Evolutionary conservation across 148 eudicot genomes (phyloP).

Genomic region (Heliamphora exappendiculata): DNA sequence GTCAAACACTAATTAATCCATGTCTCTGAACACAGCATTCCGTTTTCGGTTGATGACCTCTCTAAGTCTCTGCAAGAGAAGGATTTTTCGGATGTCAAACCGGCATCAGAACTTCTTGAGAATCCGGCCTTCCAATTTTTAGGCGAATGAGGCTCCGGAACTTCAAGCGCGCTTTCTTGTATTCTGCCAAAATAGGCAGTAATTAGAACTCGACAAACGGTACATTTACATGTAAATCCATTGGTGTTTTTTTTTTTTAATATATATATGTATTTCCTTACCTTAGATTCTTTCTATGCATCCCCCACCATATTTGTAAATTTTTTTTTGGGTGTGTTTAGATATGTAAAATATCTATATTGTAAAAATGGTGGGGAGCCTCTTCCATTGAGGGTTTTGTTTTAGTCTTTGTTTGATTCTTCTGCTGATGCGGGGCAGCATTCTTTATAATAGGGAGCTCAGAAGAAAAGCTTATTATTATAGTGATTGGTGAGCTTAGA

Average conservation of each 20-base stretch:
- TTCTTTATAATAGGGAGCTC: slow-evolving; percentile 20
- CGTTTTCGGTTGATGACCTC: slow-evolving; percentile 87
- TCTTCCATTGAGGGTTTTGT: not conserved
- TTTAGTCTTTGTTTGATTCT: slow-evolving; percentile 4
- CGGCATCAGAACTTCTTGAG: slow-evolving; percentile 69
- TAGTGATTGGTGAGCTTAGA: not conserved
- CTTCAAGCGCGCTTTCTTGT: slow-evolving; percentile 13
- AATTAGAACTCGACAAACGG: not conserved
- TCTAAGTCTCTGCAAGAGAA: slow-evolving; percentile 63
- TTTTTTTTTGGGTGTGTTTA: slow-evolving; percentile 9
- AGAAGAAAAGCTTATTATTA: slow-evolving; percentile 2
- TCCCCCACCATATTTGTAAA: slow-evolving; percentile 18
- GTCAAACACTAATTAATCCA: not conserved
- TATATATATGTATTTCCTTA: not conserved
- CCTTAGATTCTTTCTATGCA: slow-evolving; percentile 7
- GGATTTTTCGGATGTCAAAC: slow-evolving; percentile 73
- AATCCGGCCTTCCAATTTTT: slow-evolving; percentile 92
- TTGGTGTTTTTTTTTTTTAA: not conserved
- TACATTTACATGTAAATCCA: slow-evolving; percentile 18
- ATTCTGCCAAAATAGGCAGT: slow-evolving; percentile 15
- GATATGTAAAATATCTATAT: slow-evolving; percentile 14
- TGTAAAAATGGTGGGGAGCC: slow-evolving; percentile 13
- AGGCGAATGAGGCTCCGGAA: slow-evolving; percentile 51
- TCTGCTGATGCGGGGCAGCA: slow-evolving; percentile 27
- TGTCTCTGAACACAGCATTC: slow-evolving; percentile 56